A percentile compares a stretch with the other conserved stretches of the same genome.
Evolutionary conservation across 345 rosid genomes (phyloP).

Genomic region (Excoecaria cochinchinensis): DNA sequence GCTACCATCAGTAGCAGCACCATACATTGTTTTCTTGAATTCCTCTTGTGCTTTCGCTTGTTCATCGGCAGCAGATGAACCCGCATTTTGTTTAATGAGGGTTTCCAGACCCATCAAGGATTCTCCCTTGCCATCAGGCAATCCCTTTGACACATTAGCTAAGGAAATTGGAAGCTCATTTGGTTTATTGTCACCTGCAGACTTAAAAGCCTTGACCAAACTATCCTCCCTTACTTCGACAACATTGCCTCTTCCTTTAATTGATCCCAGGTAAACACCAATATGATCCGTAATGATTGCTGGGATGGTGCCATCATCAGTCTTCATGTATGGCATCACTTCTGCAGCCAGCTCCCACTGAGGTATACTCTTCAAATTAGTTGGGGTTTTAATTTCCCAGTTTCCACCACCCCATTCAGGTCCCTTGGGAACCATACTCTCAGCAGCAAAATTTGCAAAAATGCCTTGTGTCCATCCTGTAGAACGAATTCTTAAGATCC

Average conservation of each 20-base stretch:
- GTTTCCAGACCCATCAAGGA: constrained; percentile 85
- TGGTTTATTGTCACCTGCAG: constrained; percentile 47
- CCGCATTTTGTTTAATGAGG: constrained; percentile 43
- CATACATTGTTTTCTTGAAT: constrained; percentile 92
- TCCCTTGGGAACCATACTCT: constrained; percentile 98
- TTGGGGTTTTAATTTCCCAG: constrained; percentile 97
- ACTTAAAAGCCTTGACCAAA: constrained; percentile 61
- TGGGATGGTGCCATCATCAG: constrained; percentile 90
- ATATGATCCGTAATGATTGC: constrained; percentile 84
- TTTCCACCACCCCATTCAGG: constrained; percentile 99
- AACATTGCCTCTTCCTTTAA: constrained; percentile 88
- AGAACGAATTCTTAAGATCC: constrained; percentile 88
- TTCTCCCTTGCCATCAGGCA: constrained; percentile 45
- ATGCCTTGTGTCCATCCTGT: constrained; percentile 99
- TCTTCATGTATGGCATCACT: constrained; percentile 98
- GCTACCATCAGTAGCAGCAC: constrained; percentile 77
- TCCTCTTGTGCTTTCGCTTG: constrained; percentile 97
- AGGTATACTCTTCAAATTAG: constrained; percentile 78
- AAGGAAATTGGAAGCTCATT: constrained; percentile 42
- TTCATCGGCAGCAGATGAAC: constrained; percentile 61
- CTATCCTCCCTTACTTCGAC: constrained; percentile 84
- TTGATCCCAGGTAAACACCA: constrained; percentile 89
- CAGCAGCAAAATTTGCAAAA: constrained; percentile 99
- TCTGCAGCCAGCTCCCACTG: constrained; percentile 96
- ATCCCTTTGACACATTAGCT: constrained; percentile 46